Percentiles rank a stretch among this genome's conserved stretches.
These are phyloP conservation scores for Kappamyces sp. DNA, from an alignment of 192 early-diverging fungal genomes.

Conservation along the genomic window DNA sequence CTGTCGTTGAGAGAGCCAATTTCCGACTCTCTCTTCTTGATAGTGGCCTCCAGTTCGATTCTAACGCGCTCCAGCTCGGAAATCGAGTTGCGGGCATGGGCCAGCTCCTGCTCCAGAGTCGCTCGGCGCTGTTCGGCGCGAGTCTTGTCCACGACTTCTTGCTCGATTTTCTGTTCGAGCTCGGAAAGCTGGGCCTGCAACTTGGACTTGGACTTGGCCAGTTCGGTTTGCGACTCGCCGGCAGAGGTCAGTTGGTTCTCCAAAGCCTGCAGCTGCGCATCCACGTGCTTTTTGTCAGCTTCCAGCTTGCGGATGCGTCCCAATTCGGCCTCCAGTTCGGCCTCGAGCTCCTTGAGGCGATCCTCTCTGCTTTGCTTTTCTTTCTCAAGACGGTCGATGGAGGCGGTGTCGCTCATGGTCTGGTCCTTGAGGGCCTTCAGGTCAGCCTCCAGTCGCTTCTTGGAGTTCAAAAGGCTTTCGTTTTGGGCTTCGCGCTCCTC, in stretches of 20 bases:
- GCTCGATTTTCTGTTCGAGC: conserved; percentile 39
- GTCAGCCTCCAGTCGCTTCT: conserved; percentile 34
- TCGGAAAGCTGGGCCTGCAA: conserved; percentile 37
- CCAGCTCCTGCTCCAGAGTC: conserved; percentile 35
- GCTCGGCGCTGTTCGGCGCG: conserved; percentile 27
- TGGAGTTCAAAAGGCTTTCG: conserved; percentile 33
- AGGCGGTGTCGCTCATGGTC: conserved; percentile 26
- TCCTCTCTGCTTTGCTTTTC: conserved; percentile 44
- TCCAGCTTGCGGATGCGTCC: conserved; percentile 35
- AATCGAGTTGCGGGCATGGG: conserved; percentile 25
- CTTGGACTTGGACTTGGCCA: conserved; percentile 42
- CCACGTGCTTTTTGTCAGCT: conserved; percentile 37
- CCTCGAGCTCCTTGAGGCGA: conserved; percentile 44
- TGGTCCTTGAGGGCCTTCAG: conserved; percentile 25
- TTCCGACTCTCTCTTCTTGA: conserved; percentile 44
- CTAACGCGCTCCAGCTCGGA: conserved; percentile 30
- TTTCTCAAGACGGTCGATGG: conserved; percentile 47
- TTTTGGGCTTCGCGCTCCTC: conserved; percentile 43
- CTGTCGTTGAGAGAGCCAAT: conserved; percentile 29
- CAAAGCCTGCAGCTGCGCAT: conserved; percentile 35
- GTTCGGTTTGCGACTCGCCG: conserved; percentile 35
- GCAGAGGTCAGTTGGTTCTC: conserved; percentile 37
- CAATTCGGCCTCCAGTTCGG: conserved; percentile 32
- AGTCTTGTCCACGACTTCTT: conserved; percentile 35
- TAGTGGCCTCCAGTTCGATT: conserved; percentile 33